Conservation (phyloP, 352 stramenopile genomes). For the Phytophthora citrophthora region DNA sequence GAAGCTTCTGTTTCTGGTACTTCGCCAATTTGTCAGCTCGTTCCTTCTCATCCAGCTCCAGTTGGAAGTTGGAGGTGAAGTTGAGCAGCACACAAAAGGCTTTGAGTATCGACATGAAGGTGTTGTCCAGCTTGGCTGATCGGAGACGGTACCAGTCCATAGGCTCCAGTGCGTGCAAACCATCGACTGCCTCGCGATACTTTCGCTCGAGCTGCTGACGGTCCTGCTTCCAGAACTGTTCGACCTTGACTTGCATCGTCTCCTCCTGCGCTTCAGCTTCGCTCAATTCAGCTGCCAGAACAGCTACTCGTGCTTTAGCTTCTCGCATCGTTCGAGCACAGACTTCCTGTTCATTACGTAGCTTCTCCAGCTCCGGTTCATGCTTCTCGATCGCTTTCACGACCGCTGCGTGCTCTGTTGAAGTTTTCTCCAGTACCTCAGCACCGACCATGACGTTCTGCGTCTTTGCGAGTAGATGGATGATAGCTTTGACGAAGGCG, state of each 20-base stretch:
- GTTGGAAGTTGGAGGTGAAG: constrained; percentile 75
- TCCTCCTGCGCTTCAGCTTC: constrained; percentile 62
- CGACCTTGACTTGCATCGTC: constrained; percentile 80
- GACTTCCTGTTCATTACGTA: constrained; percentile 62
- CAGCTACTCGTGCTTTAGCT: constrained; percentile 31
- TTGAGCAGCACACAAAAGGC: constrained; percentile 74
- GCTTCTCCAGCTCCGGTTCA: constrained; percentile 40
- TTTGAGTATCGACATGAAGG: constrained; percentile 68
- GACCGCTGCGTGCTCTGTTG: constrained; percentile 44
- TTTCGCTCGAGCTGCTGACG: constrained; percentile 53
- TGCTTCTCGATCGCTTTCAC: constrained; percentile 31
- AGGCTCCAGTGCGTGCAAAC: constrained; percentile 49
- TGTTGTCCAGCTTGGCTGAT: constrained; percentile 60
- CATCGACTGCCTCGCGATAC: constrained; percentile 72
- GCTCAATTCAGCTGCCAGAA: constrained; percentile 46
- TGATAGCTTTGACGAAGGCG: constrained; percentile 72
- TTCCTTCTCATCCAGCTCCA: constrained; percentile 42
- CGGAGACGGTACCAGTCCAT: constrained; percentile 85
- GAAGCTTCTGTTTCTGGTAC: constrained; percentile 33
- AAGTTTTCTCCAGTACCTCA: constrained; percentile 66
- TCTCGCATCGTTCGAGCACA: constrained; percentile 52
- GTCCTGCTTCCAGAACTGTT: constrained; percentile 80
- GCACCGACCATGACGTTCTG: constrained; percentile 76
- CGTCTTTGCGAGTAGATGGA: constrained; percentile 77
- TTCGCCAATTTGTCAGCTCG: constrained; percentile 18